Base-by-base conservation (phyloP, 345 rosid species). In the Sapria himalayana region DNA sequence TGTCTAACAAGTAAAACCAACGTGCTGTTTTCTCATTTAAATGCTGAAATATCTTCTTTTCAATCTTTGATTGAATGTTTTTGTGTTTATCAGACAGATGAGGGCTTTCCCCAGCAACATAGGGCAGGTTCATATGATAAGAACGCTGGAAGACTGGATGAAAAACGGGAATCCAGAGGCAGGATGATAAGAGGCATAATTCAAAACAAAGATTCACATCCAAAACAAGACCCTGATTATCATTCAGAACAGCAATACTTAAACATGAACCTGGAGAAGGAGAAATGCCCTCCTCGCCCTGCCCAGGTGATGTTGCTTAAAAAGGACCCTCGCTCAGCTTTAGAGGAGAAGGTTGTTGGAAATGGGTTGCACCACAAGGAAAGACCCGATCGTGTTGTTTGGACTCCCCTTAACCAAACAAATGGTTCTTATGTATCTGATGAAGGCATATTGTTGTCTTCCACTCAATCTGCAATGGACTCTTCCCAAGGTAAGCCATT, bases 331-430 rank as follows among this genome's bases (percentile, higher is more conserved):
- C n/a, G n/a, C n/a, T n/a, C n/a, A 42, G 48, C 43, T 51, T 20
- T 49, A 17, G 66, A 59, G 52, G 73, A 53, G 51, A 62, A 60
- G 60, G 54, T 43, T 58, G 46, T 52, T 39, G 70, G 66, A 38
- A 73, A 64, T 48, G 73, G 67, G 15, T 33, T 41, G 19, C 57
- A 57, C 46, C 69, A 71, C 58, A 76, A 54, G 64, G 93, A 76
- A 43, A 71, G 80, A 43, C 80, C 75, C 46, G 86, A 76, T 67
- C 86, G 73, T 33, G 61, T 65, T 51, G 66, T 71, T 22, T 69
- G 86, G 93, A 57, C 81, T 55, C 74, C 81, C 43, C 69, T 76
- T 56, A 70, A 60, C 15, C 67, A 61, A 51, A 64, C 69, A 13
- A 74, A 71, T 59, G 80, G 68, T 48, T 59, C 70, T 13, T 66